A percentile compares a stretch with the other conserved stretches of the same genome.
Evolutionary conservation across 2,329 filamentous ascomycete species (phyloP).

Genomic region (Colletotrichum australisinense): DNA sequence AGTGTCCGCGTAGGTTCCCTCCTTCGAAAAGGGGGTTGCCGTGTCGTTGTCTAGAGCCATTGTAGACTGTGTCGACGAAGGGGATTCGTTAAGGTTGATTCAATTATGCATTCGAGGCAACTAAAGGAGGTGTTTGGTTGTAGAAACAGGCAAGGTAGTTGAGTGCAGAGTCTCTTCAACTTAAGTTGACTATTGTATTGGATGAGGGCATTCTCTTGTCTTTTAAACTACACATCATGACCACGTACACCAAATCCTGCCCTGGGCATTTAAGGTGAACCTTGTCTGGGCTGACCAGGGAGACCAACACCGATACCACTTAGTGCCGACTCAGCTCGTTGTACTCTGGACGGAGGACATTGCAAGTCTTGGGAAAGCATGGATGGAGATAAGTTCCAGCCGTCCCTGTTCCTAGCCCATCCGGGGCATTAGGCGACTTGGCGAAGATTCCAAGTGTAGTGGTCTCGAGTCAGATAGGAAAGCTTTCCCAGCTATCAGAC

Average conservation of each 20-base stretch:
- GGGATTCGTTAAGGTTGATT: not conserved
- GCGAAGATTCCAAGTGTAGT: not conserved
- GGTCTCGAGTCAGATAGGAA: slow-evolving; percentile 7
- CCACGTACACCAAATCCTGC: not conserved
- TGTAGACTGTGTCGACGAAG: not conserved
- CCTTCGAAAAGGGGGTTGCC: not conserved
- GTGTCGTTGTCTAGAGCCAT: not conserved
- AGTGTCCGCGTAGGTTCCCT: not conserved
- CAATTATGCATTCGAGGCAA: not conserved
- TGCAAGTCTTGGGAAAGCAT: not conserved
- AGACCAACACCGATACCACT: not conserved
- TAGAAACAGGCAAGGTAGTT: not conserved
- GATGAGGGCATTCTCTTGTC: not conserved
- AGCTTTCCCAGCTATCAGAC: slow-evolving; percentile 16
- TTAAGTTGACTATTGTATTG: not conserved
- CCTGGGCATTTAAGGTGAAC: not conserved
- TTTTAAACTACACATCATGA: not conserved
- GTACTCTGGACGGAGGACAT: not conserved
- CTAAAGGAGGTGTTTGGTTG: not conserved
- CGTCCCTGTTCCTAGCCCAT: not conserved
- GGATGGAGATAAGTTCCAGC: not conserved
- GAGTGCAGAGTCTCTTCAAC: not conserved
- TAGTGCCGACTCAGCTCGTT: not conserved
- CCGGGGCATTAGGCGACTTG: not conserved
- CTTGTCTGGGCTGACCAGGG: not conserved